phyloP scores from a whole-genome alignment of 768 basidiomycete species.

The Agrocybe praecox region DNA sequence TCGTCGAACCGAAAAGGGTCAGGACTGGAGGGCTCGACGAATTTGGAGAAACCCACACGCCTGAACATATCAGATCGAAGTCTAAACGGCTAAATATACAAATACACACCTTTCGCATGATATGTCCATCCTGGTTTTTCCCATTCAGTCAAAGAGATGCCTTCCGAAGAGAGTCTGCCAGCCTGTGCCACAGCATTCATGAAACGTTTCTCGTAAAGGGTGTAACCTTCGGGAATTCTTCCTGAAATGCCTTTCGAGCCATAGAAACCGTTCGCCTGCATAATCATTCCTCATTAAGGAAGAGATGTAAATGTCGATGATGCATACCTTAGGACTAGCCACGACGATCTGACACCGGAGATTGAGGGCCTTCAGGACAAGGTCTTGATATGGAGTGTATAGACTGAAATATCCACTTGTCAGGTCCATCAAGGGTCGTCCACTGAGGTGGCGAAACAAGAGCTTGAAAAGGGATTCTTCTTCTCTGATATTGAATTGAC shows the following conservation, averaged over 20 bases:
- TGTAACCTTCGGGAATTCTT: constrained; percentile 95
- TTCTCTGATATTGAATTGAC: constrained; percentile 84
- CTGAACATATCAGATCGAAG: constrained; percentile 35
- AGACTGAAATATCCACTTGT: constrained; percentile 97
- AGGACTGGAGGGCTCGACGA: constrained; percentile 55
- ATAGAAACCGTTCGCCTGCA: constrained; percentile 94
- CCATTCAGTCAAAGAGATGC: constrained; percentile 87
- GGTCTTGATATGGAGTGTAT: constrained; percentile 75
- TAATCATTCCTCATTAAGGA: neutral
- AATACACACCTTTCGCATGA: constrained; percentile 86
- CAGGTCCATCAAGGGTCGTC: constrained; percentile 65
- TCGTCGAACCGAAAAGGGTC: constrained; percentile 93
- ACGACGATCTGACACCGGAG: constrained; percentile 75
- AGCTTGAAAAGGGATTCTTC: constrained; percentile 68
- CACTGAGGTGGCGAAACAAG: constrained; percentile 57
- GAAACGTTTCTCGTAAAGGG: constrained; percentile 83
- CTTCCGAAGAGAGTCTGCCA: constrained; percentile 41
- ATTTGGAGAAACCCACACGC: constrained; percentile 81
- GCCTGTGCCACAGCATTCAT: constrained; percentile 63
- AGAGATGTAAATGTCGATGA: neutral
- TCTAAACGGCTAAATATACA: neutral
- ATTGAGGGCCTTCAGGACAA: constrained; percentile 59
- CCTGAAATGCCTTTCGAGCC: constrained; percentile 88
- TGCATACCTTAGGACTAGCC: constrained; percentile 82
- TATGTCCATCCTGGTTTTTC: constrained; percentile 91